Evolutionary conservation across 2,329 filamentous ascomycete genomes (phyloP), one percentile per base, ranked within the genome.

Genomic region (Fusarium hainanense): DNA sequence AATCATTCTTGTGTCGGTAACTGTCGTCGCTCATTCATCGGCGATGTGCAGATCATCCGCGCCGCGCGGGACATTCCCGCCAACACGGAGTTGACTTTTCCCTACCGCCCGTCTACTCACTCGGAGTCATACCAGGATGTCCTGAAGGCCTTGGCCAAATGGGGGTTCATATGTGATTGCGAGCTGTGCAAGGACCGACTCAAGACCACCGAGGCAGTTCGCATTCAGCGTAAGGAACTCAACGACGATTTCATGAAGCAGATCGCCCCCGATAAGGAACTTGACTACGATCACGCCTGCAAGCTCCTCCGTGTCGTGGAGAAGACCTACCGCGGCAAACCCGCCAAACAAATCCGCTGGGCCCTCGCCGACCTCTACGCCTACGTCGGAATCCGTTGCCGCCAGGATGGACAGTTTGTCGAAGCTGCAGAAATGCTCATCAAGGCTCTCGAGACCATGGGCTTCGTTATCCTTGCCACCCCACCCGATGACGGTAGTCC

Each of bases 1-100:
- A 89, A 89, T 60, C 86, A 89, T 65, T 81, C 79, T 13, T 89
- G 87, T 71, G 20, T 80, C 7, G 73, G 74, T 12, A 89, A 87
- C 67, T 81, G 80, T 20, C 63, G 60, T 0, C 83, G 83, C 18
- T 75, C 81, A 2, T 88, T 87, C 70, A 85, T 88, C 40, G 85
- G 86, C 4, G 85, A 89, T 68, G 81, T 89, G 78, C 79, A 82
- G 66, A 79, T 88, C 10, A 52, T 88, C 23, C 83, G 84, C 10
- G 86, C 86, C 0, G 75, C 80, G 0, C 69, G 69, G 12, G 80
- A 85, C 44, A 73, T 89, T 1, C 66, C 78, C 0, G 66, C 81
- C 0, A 77, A 78, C 28, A 81, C 84, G 0, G 86, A 89, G 72
- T 68, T 89, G 9, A 69, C 73, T 3, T 81, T 83, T 58, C 68